Evolutionary conservation across 1,284 basidiomycete species (phyloP).

Genomic region (Kalmanozyma brasiliensis): DNA sequence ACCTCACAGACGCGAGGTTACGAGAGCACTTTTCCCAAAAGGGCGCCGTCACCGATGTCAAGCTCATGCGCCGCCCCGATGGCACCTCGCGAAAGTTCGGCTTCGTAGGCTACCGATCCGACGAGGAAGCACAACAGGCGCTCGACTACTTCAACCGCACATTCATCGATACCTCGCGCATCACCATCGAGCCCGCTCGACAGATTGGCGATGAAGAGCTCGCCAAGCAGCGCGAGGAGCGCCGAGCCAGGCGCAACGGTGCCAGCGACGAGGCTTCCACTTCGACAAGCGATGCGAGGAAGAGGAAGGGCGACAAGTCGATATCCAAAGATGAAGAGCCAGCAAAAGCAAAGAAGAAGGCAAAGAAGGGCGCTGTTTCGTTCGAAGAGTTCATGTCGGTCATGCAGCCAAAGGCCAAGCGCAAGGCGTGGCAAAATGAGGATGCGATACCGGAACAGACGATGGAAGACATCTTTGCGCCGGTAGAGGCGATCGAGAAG

Average conservation of each 20-base stretch:
- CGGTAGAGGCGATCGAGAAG: slow-evolving; percentile 25
- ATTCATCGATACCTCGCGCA: slow-evolving; percentile 73
- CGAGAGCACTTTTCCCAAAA: slow-evolving; percentile 75
- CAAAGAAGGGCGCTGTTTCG: slow-evolving; percentile 44
- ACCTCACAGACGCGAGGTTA: slow-evolving; percentile 77
- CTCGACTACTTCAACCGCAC: slow-evolving; percentile 87
- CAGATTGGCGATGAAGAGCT: slow-evolving; percentile 70
- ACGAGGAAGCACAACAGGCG: slow-evolving; percentile 79
- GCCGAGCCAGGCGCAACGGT: slow-evolving; percentile 27
- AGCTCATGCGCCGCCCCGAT: slow-evolving; percentile 80
- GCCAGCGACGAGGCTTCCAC: slow-evolving; percentile 13
- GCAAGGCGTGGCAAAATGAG: slow-evolving; percentile 64
- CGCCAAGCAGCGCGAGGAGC: slow-evolving; percentile 35
- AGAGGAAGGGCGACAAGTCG: slow-evolving; percentile 20
- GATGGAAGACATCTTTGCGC: slow-evolving; percentile 30
- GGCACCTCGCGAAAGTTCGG: slow-evolving; percentile 88
- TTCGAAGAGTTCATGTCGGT: slow-evolving; percentile 66
- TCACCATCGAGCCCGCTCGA: slow-evolving; percentile 78
- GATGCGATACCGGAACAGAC: slow-evolving; percentile 45
- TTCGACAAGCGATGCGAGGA: slow-evolving; percentile 10
- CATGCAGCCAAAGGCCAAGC: slow-evolving; percentile 63
- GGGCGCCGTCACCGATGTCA: slow-evolving; percentile 81
- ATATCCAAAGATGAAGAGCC: slow-evolving; percentile 9
- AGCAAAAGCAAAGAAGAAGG: slow-evolving; percentile 16
- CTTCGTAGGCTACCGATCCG: slow-evolving; percentile 88